phyloP scores from a whole-genome alignment of 208 protist genomes.

The Leishmania mexicana region DNA sequence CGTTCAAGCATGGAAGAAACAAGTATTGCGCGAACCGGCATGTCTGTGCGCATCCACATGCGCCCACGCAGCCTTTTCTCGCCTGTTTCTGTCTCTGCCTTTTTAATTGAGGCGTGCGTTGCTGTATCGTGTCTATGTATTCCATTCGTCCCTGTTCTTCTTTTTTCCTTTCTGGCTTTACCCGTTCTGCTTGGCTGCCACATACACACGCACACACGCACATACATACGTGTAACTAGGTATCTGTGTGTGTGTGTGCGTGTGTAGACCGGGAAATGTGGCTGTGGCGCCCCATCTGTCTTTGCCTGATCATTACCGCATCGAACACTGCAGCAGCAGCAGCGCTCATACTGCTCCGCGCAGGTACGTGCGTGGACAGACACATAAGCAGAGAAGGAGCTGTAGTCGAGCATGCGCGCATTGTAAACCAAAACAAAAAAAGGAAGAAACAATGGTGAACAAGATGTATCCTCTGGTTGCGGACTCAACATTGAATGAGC shows the following conservation, averaged over 20 bases:
- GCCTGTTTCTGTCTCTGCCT: background rate
- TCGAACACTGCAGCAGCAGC: background rate
- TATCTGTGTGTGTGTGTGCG: too few relatives aligned
- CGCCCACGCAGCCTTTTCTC: background rate
- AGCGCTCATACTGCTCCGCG: background rate
- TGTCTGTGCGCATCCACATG: background rate
- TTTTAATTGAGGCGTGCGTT: background rate
- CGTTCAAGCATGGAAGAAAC: background rate
- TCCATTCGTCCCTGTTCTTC: background rate
- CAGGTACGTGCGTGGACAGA: background rate
- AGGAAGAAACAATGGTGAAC: background rate
- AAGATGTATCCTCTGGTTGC: background rate
- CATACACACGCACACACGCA: too few relatives aligned
- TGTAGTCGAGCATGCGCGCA: background rate
- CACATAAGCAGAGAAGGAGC: background rate
- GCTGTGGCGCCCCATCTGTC: background rate
- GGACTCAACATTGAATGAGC: background rate
- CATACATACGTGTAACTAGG: background rate
- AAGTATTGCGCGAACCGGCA: background rate
- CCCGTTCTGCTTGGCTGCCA: background rate
- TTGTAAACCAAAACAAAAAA: background rate
- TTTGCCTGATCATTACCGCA: background rate
- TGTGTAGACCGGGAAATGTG: background rate
- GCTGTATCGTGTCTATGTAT: background rate
- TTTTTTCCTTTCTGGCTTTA: background rate